phyloP scores from a whole-genome alignment of 177 flowering plant genomes.

The Telopea speciosissima region DNA sequence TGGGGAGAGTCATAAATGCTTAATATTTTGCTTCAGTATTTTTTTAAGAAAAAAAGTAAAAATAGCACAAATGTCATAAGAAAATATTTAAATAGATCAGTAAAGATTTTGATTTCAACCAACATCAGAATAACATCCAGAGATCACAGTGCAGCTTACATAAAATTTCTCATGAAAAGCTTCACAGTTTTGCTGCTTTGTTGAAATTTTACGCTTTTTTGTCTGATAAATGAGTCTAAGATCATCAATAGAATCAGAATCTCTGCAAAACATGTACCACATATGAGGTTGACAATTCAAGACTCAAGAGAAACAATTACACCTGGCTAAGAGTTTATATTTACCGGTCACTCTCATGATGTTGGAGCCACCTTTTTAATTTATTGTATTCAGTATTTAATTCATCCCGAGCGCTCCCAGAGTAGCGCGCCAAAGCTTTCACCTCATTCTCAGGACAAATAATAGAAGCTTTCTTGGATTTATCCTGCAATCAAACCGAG shows the following conservation, averaged over 20 bases:
- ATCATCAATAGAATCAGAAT: slow-evolving; percentile 82
- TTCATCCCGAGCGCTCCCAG: slow-evolving; percentile 60
- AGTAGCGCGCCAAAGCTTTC: slow-evolving; percentile 61
- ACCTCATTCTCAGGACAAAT: slow-evolving; percentile 83
- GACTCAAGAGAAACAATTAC: neutral
- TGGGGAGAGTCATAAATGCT: too few relatives aligned
- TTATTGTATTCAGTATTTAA: slow-evolving; percentile 61
- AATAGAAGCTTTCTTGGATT: slow-evolving; percentile 63
- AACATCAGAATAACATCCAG: neutral
- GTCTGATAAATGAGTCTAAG: slow-evolving; percentile 50
- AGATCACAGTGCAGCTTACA: slow-evolving; percentile 32
- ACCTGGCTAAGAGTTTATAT: slow-evolving; percentile 7
- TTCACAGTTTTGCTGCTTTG: slow-evolving; percentile 51
- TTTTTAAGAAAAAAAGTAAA: too few relatives aligned
- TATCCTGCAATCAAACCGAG: slow-evolving; percentile 44
- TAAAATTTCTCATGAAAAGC: slow-evolving; percentile 59
- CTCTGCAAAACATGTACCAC: slow-evolving; percentile 36
- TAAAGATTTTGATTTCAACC: neutral
- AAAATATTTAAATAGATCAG: neutral
- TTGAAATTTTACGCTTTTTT: slow-evolving; percentile 55
- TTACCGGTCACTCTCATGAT: slow-evolving; percentile 62
- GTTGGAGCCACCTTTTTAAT: slow-evolving; percentile 53
- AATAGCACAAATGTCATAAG: too few relatives aligned
- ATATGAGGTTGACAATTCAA: neutral
- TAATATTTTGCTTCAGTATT: too few relatives aligned